These are phyloP conservation scores for Candolleomyces efflorescens DNA, from an alignment of 768 basidiomycete genomes.

Conservation along the genomic window DNA sequence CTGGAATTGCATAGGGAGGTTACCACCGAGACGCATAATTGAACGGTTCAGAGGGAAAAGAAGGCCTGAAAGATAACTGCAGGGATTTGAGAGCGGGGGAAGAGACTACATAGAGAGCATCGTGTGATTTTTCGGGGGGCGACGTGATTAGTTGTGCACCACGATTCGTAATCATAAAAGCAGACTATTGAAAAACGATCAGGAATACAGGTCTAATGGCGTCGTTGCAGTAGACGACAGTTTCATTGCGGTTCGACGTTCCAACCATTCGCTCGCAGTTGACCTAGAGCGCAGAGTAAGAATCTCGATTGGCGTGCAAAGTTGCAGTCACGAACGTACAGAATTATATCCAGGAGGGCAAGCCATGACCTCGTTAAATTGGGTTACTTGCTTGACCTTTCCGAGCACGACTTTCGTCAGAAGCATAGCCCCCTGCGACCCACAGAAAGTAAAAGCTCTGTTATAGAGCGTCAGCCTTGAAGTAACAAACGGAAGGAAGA, in stretches of 20 bases:
- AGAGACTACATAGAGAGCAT: too few species aligned
- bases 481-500: not conserved
- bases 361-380: conserved; percentile 18
- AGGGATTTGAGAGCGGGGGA: too few species aligned
- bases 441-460: conserved; percentile 16
- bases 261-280: not conserved
- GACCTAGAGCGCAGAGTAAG: not conserved
- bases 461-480: conserved; percentile 6
- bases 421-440: conserved; percentile 19
- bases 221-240: not conserved
- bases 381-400: conserved; percentile 17
- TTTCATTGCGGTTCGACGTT: not conserved
- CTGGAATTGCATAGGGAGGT: too few species aligned
- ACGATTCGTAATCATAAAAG: too few species aligned
- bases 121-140: too few species aligned
- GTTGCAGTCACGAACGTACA: conserved; percentile 10
- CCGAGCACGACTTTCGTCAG: conserved; percentile 27
- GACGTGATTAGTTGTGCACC: too few species aligned
- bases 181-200: conserved; percentile 1
- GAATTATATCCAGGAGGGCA: conserved; percentile 25
- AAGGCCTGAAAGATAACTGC: too few species aligned
- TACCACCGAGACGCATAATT: too few species aligned
- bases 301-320: not conserved
- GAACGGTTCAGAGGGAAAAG: too few species aligned
- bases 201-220: not conserved